Conservation (phyloP, 495 filamentous ascomycete species). For the Penicillium soppii region DNA sequence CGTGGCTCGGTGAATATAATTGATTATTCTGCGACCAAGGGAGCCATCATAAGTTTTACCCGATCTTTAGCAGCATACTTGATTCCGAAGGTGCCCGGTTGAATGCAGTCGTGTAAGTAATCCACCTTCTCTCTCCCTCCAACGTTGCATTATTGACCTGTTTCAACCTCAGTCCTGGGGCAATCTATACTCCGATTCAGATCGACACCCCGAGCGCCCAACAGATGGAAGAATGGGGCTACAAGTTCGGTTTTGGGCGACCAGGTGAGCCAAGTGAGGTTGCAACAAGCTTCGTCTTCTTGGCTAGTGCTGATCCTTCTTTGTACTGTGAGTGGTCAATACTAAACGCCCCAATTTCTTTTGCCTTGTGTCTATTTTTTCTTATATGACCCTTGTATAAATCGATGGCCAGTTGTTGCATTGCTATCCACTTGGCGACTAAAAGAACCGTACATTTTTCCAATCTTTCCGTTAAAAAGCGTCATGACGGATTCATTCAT, state of each 20-base stretch:
- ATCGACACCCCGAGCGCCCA: constrained; percentile 46
- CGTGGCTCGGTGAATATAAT: constrained; percentile 53
- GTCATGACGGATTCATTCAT: no score
- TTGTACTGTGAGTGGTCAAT: constrained; percentile 45
- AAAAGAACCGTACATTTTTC: background rate
- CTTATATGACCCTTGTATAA: background rate
- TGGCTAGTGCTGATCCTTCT: constrained; percentile 54
- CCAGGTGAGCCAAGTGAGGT: constrained; percentile 63
- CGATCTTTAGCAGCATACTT: constrained; percentile 54
- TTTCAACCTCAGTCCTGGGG: constrained; percentile 41
- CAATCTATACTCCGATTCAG: constrained; percentile 61
- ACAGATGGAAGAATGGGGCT: constrained; percentile 50
- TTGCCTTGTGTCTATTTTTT: background rate
- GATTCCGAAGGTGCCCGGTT: constrained; percentile 58
- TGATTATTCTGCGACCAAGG: constrained; percentile 63
- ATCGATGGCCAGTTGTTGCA: constrained; percentile 54
- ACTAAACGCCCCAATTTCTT: background rate
- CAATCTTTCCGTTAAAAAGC: no score
- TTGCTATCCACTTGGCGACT: constrained; percentile 46
- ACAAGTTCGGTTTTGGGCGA: constrained; percentile 42
- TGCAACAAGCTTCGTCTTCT: constrained; percentile 61
- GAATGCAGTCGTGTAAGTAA: constrained; percentile 57
- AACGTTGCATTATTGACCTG: background rate
- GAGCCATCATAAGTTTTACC: constrained; percentile 61
- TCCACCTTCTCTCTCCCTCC: background rate